Evolutionary conservation across 495 filamentous ascomycete species (phyloP).

Genomic region (Schizothecium vesticola): DNA sequence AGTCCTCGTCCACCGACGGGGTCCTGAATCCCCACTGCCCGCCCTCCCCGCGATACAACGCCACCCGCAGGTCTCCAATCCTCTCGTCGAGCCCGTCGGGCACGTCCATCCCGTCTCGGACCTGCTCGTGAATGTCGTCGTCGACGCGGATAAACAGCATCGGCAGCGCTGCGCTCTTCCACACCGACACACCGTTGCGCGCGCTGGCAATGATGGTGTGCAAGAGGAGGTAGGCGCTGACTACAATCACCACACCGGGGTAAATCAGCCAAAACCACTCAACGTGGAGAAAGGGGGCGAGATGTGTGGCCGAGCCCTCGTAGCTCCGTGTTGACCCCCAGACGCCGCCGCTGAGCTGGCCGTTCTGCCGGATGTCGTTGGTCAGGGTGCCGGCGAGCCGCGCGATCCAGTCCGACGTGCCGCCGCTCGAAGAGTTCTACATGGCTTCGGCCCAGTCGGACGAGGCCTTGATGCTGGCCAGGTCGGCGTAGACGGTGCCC

Average conservation of each 20-base stretch:
- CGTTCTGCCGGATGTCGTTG: conserved; percentile 28
- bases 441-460: conserved; percentile 39
- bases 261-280: conserved; percentile 36
- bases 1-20: neutral
- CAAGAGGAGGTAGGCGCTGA: conserved; percentile 31
- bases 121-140: conserved; percentile 26
- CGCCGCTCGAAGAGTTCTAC: conserved; percentile 23
- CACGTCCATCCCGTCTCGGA: conserved; percentile 32
- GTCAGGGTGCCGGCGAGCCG: conserved; percentile 31
- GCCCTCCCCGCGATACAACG: conserved; percentile 25
- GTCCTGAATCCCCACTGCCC: conserved; percentile 34
- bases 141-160: conserved; percentile 37
- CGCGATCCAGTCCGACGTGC: conserved; percentile 27
- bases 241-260: conserved; percentile 30
- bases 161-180: conserved; percentile 35
- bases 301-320: conserved; percentile 24
- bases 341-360: conserved; percentile 9
- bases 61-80: conserved; percentile 28
- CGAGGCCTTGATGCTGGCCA: conserved; percentile 25
- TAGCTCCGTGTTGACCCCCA: conserved; percentile 12
- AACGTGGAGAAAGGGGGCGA: conserved; percentile 30
- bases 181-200: conserved; percentile 30
- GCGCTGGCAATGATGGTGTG: conserved; percentile 31
- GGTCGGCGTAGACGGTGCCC: conserved; percentile 25
- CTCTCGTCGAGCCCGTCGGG: conserved; percentile 29